phyloP scores from a whole-genome alignment of 2,329 filamentous ascomycete species.

The Zymoseptoria crescenta region DNA sequence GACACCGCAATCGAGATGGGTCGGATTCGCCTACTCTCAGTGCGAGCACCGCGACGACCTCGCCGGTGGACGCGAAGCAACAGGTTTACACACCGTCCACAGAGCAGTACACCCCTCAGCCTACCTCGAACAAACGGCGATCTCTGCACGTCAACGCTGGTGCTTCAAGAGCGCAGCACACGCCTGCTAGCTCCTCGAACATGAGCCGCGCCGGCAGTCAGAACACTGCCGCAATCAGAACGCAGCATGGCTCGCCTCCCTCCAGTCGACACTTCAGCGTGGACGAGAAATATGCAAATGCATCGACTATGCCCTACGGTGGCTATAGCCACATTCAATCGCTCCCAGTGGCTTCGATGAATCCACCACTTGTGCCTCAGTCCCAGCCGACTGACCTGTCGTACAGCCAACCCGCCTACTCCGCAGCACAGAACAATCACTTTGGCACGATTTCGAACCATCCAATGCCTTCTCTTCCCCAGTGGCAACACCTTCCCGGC shows the following conservation, averaged over 20 bases:
- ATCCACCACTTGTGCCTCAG: slow-evolving; percentile 20
- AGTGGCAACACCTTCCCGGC: slow-evolving; percentile 18
- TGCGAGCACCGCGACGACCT: slow-evolving; percentile 14
- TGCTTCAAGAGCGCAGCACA: slow-evolving; percentile 3
- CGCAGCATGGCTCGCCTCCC: slow-evolving; percentile 9
- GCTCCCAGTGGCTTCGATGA: slow-evolving; percentile 19
- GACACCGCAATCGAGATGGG: slow-evolving; percentile 8
- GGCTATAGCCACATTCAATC: slow-evolving; percentile 11
- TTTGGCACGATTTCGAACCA: slow-evolving; percentile 14
- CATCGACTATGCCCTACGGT: slow-evolving; percentile 7
- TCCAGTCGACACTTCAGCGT: slow-evolving; percentile 18
- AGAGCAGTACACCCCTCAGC: slow-evolving; percentile 5
- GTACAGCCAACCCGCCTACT: slow-evolving; percentile 19
- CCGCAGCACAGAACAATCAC: slow-evolving; percentile 17
- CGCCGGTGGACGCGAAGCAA: slow-evolving; percentile 12
- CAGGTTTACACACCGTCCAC: slow-evolving; percentile 7
- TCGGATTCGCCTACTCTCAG: slow-evolving; percentile 11
- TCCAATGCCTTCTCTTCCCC: slow-evolving; percentile 21
- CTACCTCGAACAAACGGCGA: slow-evolving; percentile 1
- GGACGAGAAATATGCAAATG: slow-evolving; percentile 13
- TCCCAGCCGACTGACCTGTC: slow-evolving; percentile 10
- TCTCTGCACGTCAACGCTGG: slow-evolving; percentile 5
- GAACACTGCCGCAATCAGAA: slow-evolving; percentile 4
- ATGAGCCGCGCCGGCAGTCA: slow-evolving; percentile 8
- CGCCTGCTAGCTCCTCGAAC: slow-evolving; percentile 6